Evolutionary conservation across 768 basidiomycete species (phyloP).

Genomic region (Termitomyces sp.): DNA sequence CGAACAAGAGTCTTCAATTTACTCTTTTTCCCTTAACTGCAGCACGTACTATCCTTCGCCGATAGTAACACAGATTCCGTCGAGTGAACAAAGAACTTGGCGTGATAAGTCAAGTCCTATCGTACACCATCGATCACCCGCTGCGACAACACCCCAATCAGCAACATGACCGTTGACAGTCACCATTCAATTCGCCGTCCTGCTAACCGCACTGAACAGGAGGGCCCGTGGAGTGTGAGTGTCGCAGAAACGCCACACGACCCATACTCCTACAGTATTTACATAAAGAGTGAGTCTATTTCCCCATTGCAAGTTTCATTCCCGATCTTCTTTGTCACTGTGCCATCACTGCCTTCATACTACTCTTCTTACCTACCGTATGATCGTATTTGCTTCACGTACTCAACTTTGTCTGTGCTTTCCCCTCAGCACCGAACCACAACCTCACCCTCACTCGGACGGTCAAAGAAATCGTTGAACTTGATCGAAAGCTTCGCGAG

Average conservation of each 20-base stretch:
- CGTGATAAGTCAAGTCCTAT: slow-evolving; percentile 23
- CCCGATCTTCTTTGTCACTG: slow-evolving; percentile 8
- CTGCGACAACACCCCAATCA: slow-evolving; percentile 11
- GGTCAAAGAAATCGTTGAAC: slow-evolving; percentile 71
- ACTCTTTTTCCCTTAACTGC: neutral
- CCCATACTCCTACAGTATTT: slow-evolving; percentile 70
- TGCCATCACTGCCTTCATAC: slow-evolving; percentile 1
- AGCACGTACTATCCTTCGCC: slow-evolving; percentile 22
- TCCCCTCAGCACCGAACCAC: slow-evolving; percentile 72
- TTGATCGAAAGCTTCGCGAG: slow-evolving; percentile 78
- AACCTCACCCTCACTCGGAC: slow-evolving; percentile 84
- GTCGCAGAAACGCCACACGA: slow-evolving; percentile 84
- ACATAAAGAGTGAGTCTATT: slow-evolving; percentile 80
- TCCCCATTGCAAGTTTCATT: slow-evolving; percentile 15
- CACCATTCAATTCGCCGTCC: slow-evolving; percentile 35
- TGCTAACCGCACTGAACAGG: slow-evolving; percentile 68
- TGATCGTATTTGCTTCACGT: slow-evolving; percentile 9
- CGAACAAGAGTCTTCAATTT: slow-evolving; percentile 1
- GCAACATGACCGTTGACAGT: slow-evolving; percentile 19
- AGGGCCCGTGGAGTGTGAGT: slow-evolving; percentile 85
- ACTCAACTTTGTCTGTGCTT: slow-evolving; percentile 21
- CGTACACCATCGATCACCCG: slow-evolving; percentile 34
- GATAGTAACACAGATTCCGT: slow-evolving; percentile 11
- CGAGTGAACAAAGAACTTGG: neutral
- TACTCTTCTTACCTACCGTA: slow-evolving; percentile 1